Evolutionary conservation across 371 early-diverging fungal species (phyloP).

Genomic region (Rhizomucor pusillus): DNA sequence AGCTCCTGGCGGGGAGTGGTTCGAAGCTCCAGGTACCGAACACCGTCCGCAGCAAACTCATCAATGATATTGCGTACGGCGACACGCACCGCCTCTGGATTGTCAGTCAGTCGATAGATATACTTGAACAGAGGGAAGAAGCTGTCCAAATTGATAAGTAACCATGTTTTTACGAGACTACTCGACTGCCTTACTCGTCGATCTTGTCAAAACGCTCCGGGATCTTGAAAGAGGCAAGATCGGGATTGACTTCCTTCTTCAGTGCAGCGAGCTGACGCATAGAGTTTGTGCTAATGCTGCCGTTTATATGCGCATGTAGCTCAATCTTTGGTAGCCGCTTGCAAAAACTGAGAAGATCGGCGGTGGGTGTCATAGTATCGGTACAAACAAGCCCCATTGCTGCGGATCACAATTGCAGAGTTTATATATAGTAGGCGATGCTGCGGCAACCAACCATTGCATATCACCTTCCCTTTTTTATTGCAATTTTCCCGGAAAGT

Average conservation of each 20-base stretch:
- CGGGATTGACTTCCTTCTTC: constrained; percentile 39
- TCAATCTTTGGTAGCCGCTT: constrained; percentile 53
- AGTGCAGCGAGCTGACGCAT: constrained; percentile 39
- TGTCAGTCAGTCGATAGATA: constrained; percentile 58
- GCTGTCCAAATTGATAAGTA: constrained; percentile 14
- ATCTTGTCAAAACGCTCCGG: constrained; percentile 33
- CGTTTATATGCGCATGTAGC: constrained; percentile 66
- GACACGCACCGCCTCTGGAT: constrained; percentile 38
- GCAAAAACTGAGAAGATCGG: constrained; percentile 29
- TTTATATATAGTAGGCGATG: too few species aligned
- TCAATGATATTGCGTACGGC: constrained; percentile 45
- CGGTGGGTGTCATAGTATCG: background rate
- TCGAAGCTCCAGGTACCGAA: constrained; percentile 60
- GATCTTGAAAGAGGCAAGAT: constrained; percentile 32
- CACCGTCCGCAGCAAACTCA: constrained; percentile 56
- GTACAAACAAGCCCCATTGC: too few species aligned
- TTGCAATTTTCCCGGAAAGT: too few species aligned
- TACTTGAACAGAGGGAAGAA: constrained; percentile 58
- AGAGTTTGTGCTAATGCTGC: constrained; percentile 47
- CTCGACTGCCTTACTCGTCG: constrained; percentile 22
- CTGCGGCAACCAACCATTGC: too few species aligned
- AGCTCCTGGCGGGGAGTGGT: constrained; percentile 53
- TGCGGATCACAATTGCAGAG: too few species aligned
- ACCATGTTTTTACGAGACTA: too few species aligned
- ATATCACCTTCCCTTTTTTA: too few species aligned